Percentiles rank a stretch among this genome's conserved stretches.
Evolutionary conservation across 176 grass and related monocot genomes (phyloP).

Genomic region (Juncus effusus): DNA sequence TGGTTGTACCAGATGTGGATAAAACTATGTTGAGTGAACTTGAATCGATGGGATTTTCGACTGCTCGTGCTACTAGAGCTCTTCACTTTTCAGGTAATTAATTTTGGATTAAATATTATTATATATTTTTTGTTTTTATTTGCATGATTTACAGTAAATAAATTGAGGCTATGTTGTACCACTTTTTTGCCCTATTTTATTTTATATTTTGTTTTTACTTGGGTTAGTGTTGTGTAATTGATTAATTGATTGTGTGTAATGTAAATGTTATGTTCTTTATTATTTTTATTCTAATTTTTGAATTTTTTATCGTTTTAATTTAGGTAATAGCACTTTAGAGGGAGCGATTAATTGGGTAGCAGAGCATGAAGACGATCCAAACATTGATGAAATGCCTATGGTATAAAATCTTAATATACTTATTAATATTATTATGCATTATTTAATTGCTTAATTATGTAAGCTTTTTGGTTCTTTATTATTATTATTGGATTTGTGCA

Average conservation of each 20-base stretch:
- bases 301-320: slow-evolving; percentile 23
- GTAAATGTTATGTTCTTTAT: slow-evolving; percentile 8
- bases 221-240: not conserved
- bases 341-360: slow-evolving; percentile 97
- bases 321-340: slow-evolving; percentile 97
- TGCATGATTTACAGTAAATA: too few species aligned
- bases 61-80: slow-evolving; percentile 73
- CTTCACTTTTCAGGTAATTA: slow-evolving; percentile 81
- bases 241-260: not conserved
- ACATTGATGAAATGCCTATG: slow-evolving; percentile 98
- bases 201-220: not conserved
- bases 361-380: slow-evolving; percentile 84
- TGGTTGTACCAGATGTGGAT: slow-evolving; percentile 76
- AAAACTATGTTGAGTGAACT: slow-evolving; percentile 72
- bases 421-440: slow-evolving; percentile 29
- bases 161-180: not conserved
- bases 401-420: slow-evolving; percentile 39
- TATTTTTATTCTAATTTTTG: not conserved
- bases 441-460: not conserved
- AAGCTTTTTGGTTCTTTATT: slow-evolving; percentile 10
- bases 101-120: not conserved
- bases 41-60: slow-evolving; percentile 75
- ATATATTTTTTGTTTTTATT: not conserved
- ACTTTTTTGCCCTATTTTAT: not conserved
- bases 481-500: not conserved